Evolutionary conservation across 495 filamentous ascomycete genomes (phyloP), one percentile per base, ranked within the genome.

Genomic region (Hypoxylon lienhwacheense): DNA sequence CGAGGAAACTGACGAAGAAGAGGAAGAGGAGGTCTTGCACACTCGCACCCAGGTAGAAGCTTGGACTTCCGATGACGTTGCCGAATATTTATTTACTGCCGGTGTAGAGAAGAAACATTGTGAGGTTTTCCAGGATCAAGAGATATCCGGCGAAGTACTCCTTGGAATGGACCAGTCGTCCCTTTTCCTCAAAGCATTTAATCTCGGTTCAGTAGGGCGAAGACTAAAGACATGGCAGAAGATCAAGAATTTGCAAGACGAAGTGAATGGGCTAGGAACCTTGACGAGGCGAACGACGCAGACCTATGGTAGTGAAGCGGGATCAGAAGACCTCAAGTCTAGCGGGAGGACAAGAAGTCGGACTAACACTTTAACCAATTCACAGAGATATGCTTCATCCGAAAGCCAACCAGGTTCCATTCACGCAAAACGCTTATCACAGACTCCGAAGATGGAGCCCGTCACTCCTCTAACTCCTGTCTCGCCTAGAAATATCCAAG

Each of bases 211-310:
- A 7, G 88, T 97, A 51, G 91, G 91, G 4, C 78, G 84, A 53
- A 83, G 91, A 63, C 75, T 93, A 66, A 93, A 90, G 64, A 95
- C 87, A n/a, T 99, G 91, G 91, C 87, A 95, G 65, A 92, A 90
- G 66, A 88, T 97, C 61, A 92, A 91, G 68, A 74, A 80, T 2
- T 78, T 97, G 56, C 91, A 97, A 68, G 85, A 96, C 63, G 87
- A 96, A 63, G 84, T 91, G 43, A 79, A 65, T 40, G 79, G 72
- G 4, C 32, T 60, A 24, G 64, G 53, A 0, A 31, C 60, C 20
- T 59, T 66, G 21, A 70, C 70, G 10, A 67, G 75, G 39, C 68
- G 76, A 47, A 77, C 70, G 14, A 80, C 76, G 1, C 70, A 71
- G 41, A 78, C 72, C 8, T 80, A 78, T 59, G 75, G 75, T 15